Base-by-base conservation (phyloP, 192 early-diverging fungal genomes). In the Diversispora eburnea region DNA sequence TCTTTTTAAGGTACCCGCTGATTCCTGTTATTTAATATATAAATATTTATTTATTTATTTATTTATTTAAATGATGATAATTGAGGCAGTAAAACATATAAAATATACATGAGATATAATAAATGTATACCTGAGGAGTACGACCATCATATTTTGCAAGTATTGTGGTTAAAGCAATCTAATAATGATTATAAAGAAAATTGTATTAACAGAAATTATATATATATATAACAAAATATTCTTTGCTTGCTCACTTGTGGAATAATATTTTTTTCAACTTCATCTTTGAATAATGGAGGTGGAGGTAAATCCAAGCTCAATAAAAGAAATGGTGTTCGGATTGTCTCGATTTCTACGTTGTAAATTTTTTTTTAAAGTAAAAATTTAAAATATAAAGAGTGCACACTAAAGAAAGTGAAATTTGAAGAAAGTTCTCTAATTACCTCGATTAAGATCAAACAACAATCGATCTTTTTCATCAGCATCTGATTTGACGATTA, bases 231-330 rank as follows among this genome's bases (percentile, higher is more conserved):
- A 63, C 8, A 7, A 43, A 7, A 0, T 3, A 47, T 33, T 8
- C 45, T 19, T 39, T 46, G 33, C 25, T 33, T 3, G 48, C 33
- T 22, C 84, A 86, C 87, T 72, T 99, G 97, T 9, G 97, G 97
- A 76, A 99, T 95, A 70, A 95, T 94, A 72, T 91, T 91, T 51
- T 88, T 85, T 67, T 94, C 89, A 8, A 85, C 74, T 55, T 95
- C 94, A 73, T 93, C 93, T 46, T 91, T 89, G 77, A 95, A 99
- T 19, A 99, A 79, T 3, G 96, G 97, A 10, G 91, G 86, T 17
- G 93, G 91, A 33, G 97, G 97, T 17, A 97, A 79, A 65, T 99
- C 95, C 74, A 99, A 76, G 5, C 91, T 88, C 60, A 99, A 81
- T 48, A 96, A 87, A 68, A 98, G 75, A 75, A 99, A 98, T 3